phyloP scores from a whole-genome alignment of 768 basidiomycete species.

The Termitomyces sp. region DNA sequence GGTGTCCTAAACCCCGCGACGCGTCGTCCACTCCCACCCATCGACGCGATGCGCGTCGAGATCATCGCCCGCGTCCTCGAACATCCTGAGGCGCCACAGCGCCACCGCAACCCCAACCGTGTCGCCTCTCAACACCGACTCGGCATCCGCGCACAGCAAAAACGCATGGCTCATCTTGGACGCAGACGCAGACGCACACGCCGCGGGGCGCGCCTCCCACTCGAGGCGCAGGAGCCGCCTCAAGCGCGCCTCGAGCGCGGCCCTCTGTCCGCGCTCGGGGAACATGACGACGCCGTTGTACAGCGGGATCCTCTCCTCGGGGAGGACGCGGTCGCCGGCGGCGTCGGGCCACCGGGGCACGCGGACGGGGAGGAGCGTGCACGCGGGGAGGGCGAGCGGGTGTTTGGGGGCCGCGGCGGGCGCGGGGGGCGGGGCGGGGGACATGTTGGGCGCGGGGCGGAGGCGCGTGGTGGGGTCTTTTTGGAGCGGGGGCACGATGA shows the following conservation, averaged over 20 bases:
- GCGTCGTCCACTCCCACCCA: slow-evolving; percentile 9
- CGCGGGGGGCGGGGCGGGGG: slow-evolving; percentile 1
- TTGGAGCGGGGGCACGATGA: slow-evolving; percentile 65
- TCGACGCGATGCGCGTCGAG: slow-evolving; percentile 3
- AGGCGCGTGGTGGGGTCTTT: slow-evolving; percentile 40
- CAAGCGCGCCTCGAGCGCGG: slow-evolving; percentile 46
- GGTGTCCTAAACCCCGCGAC: too few relatives aligned
- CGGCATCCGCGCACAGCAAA: slow-evolving; percentile 47
- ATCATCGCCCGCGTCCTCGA: slow-evolving; percentile 54
- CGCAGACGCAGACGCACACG: too few relatives aligned
- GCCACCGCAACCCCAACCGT: slow-evolving; percentile 61
- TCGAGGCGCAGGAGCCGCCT: slow-evolving; percentile 44
- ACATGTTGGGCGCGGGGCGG: slow-evolving; percentile 26
- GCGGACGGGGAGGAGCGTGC: not conserved
- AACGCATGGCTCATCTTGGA: slow-evolving; percentile 58
- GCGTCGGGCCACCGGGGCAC: not conserved
- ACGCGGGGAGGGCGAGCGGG: not conserved
- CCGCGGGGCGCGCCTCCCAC: slow-evolving; percentile 17
- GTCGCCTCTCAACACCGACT: slow-evolving; percentile 49
- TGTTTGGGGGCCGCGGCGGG: not conserved
- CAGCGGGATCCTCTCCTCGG: slow-evolving; percentile 40
- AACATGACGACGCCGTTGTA: slow-evolving; percentile 67
- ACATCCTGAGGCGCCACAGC: slow-evolving; percentile 76
- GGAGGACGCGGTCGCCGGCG: slow-evolving; percentile 2
- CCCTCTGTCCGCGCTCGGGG: slow-evolving; percentile 55